Evolutionary conservation across 2,329 filamentous ascomycete species (phyloP), one percentile per base, ranked within the genome.

Genomic region (Ascochyta lentis): DNA sequence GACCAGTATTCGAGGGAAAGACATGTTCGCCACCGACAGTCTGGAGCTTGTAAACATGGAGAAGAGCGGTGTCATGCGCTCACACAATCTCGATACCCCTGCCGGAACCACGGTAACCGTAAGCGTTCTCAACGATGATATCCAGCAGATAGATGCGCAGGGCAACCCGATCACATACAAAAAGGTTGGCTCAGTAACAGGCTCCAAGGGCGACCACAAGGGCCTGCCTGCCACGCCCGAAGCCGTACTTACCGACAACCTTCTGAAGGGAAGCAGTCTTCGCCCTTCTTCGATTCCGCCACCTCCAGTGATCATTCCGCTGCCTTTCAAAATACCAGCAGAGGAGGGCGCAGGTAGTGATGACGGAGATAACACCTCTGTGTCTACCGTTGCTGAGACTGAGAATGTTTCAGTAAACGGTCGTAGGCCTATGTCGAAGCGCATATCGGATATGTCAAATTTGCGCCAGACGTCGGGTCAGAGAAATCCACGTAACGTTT

Each of bases 291-390:
- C 77, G 2, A 75, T 75, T 5, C 72, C 78, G 13, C 76, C 82
- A 26, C 72, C 73, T n/a, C 84, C 84, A 4, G 75, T 81, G 7
- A 78, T 91, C 33, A 77, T 89, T 0, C 86, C 89, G 15, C 77
- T 91, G 1, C 89, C 89, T 0, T 90, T 91, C 72, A 82, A 71
- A 9, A 78, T 90, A 1, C 86, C 86, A 0, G 72, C 74, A 19
- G 76, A 79, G 12, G 76, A 79, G 2, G 76, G 80, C 4, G 70
- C 76, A 6, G 42, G 56, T 19, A 64, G 58, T n/a, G 78, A 83
- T 6, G 80, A 81, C 15, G 81, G 83, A 19, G 82, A 84, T 24
- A 70, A 67, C 31, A 42, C 65, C 3, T 76, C 90, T 1, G 80
- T 90, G 19, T 90, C 88, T 3, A 89, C 89, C 27, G 49, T 72